Evolutionary conservation across 768 basidiomycete species (phyloP).

Genomic region (Obba rivulosa): DNA sequence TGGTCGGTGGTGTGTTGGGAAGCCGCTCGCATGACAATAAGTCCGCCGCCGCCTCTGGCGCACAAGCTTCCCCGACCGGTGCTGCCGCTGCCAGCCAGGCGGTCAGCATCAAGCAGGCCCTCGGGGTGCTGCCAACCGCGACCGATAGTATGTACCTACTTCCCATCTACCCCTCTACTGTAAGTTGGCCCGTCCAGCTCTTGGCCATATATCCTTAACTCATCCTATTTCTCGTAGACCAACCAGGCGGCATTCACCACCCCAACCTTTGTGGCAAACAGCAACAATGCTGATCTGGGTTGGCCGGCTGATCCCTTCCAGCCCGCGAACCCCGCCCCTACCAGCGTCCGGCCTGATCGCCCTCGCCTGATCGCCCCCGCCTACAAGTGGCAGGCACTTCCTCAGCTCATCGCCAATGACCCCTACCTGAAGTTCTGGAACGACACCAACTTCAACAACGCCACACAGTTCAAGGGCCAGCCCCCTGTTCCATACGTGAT

Average conservation of each 20-base stretch:
- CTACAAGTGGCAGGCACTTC: conserved; percentile 88
- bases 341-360: conserved; percentile 65
- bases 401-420: conserved; percentile 70
- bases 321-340: conserved; percentile 57
- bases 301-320: conserved; percentile 83
- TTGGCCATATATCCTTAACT: conserved; percentile 1
- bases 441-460: conserved; percentile 84
- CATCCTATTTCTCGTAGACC: conserved; percentile 41
- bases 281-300: conserved; percentile 37
- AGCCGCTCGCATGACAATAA: conserved; percentile 46
- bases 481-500: conserved; percentile 64
- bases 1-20: conserved; percentile 79
- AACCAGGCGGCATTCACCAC: conserved; percentile 64
- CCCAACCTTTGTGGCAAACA: conserved; percentile 66
- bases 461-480: conserved; percentile 59
- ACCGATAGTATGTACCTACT: conserved; percentile 77
- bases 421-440: conserved; percentile 90
- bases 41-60: conserved; percentile 22
- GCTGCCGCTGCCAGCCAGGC: conserved; percentile 50
- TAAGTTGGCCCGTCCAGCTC: conserved; percentile 37
- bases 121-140: conserved; percentile 68
- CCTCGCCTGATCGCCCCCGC: conserved; percentile 88
- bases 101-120: conserved; percentile 50
- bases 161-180: conserved; percentile 85
- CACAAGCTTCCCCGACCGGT: conserved; percentile 14